Base-by-base conservation (phyloP, 2,329 filamentous ascomycete species). In the Aspergillus latus region DNA sequence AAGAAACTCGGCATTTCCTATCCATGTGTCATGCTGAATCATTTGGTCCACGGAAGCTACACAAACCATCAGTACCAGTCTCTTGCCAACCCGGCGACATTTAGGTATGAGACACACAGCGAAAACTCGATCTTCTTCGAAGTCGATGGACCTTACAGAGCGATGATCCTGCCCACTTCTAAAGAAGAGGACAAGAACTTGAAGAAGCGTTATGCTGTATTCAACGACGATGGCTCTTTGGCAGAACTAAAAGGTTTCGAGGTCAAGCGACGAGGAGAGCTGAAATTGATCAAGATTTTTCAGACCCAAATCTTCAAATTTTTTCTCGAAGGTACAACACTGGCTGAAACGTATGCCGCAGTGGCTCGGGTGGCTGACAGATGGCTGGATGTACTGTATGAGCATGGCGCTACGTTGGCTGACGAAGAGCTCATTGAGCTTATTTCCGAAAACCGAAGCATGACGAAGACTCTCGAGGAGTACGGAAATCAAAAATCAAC, bases 71-170 rank as follows among this genome's bases (percentile, higher is more conserved):
- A 99, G 68, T 99, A 99, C 71, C 92, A 99, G 78, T 93, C 90
- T 0, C 80, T 99, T 2, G 82, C 85, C 0, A 92, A 99, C 65
- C 82, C 85, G 2, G 81, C 84, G 58, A 90, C 85, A 0, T 92
- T 94, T 81, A 89, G 87, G 70, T 99, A 99, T 67, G 90, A 97
- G 70, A 99, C 93, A 0, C 90, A 96, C 72, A 97, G 93, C 78
- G 94, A 99, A 70, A 99, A 99, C 74, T 94, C 92, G 34, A 99
- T 99, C 73, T 99, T 99, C 79, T 99, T 99, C 77, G 94, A 99
- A 74, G 94, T 99, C 48, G 94, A 99, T 67, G 94, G 94, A 4
- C 94, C 94, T 0, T 99, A 99, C 81, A 92, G 85, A 72, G 94
- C 94, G 61, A 99, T 99, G 94, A 87, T 99, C 59, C 75, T 99